These are phyloP conservation scores for Emergomyces orientalis DNA, from an alignment of 2,329 filamentous ascomycete genomes.

Conservation along the genomic window DNA sequence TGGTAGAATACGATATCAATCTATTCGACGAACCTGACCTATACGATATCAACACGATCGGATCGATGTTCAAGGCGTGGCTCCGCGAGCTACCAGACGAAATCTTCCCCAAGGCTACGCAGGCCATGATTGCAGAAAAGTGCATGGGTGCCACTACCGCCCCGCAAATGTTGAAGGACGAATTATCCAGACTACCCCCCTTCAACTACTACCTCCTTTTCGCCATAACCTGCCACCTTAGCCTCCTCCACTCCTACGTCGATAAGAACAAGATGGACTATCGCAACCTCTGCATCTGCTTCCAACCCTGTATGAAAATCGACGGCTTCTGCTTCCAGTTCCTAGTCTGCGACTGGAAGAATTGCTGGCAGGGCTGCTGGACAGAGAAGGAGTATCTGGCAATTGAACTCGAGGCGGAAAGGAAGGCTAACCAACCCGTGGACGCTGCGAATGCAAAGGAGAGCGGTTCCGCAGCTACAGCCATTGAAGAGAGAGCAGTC, in stretches of 20 bases:
- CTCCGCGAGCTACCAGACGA: conserved; percentile 89
- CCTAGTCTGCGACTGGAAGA: conserved; percentile 86
- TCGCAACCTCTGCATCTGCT: conserved; percentile 90
- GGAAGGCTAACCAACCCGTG: conserved; percentile 23
- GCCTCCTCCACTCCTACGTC: conserved; percentile 78
- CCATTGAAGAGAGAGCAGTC: conserved; percentile 45
- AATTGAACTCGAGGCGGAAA: conserved; percentile 37
- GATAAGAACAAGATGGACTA: conserved; percentile 99
- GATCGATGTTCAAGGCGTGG: conserved; percentile 94
- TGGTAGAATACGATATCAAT: conserved; percentile 72
- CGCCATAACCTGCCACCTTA: conserved; percentile 92
- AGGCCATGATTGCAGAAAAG: conserved; percentile 70
- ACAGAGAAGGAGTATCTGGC: conserved; percentile 74
- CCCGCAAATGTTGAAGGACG: conserved; percentile 77
- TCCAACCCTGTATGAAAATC: conserved; percentile 94
- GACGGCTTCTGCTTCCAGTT: conserved; percentile 94
- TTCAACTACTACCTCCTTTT: conserved; percentile 98
- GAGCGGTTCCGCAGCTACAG: conserved; percentile 7
- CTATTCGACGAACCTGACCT: conserved; percentile 78
- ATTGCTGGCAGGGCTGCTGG: conserved; percentile 94
- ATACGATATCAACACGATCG: conserved; percentile 94
- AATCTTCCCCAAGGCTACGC: conserved; percentile 75
- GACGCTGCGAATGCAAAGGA: conserved; percentile 23
- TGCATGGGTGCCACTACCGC: conserved; percentile 70
- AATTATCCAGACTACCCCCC: conserved; percentile 85